Conservation (phyloP, 2,329 filamentous ascomycete species). For the Boeremia lycopersici region DNA sequence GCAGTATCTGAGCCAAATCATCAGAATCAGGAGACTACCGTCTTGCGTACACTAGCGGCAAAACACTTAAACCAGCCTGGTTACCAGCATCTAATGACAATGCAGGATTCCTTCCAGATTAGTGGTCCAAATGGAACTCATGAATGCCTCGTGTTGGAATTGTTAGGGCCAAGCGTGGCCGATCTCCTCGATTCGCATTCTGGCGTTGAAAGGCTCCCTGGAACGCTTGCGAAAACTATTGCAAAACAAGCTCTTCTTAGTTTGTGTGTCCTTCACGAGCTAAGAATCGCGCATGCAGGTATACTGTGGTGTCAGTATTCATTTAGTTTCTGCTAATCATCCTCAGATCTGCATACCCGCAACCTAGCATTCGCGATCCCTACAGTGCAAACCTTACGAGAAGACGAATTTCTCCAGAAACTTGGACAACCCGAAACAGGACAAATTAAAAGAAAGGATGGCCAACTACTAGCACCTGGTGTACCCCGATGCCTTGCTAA, state of each 20-base stretch:
- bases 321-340: constrained; percentile 7
- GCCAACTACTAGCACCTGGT: constrained; percentile 20
- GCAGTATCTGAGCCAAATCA: not conserved
- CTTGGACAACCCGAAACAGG: constrained; percentile 25
- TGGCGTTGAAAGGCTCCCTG: constrained; percentile 47
- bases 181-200: constrained; percentile 44
- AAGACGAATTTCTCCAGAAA: constrained; percentile 27
- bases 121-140: constrained; percentile 54
- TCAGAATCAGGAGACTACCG: not conserved
- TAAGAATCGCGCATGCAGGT: constrained; percentile 37
- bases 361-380: constrained; percentile 34
- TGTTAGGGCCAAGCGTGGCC: constrained; percentile 50
- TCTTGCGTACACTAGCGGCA: not conserved
- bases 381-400: constrained; percentile 17
- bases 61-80: not conserved
- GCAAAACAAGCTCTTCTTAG: constrained; percentile 26
- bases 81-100: constrained; percentile 39
- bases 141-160: constrained; percentile 52
- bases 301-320: not conserved
- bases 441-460: constrained; percentile 23
- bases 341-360: constrained; percentile 34
- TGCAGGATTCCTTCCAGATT: constrained; percentile 49
- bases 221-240: constrained; percentile 46
- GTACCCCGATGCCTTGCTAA: constrained; percentile 29
- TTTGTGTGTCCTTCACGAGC: constrained; percentile 27